These are phyloP conservation scores for Coniella lustricola DNA, from an alignment of 2,329 filamentous ascomycete species.

Conservation along the genomic window DNA sequence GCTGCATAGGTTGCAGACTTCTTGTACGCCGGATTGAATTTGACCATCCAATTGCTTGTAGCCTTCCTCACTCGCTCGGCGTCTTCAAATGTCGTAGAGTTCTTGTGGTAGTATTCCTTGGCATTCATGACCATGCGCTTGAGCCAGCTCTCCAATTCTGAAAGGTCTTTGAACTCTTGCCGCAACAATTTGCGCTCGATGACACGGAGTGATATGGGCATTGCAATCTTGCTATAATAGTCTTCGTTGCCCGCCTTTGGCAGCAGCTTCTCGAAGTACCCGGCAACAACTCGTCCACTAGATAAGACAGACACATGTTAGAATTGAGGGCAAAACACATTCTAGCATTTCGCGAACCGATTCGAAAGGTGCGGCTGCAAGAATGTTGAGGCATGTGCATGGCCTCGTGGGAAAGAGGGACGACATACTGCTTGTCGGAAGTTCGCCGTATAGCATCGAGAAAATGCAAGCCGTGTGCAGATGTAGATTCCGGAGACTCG, in stretches of 20 bases:
- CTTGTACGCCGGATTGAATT: conserved; percentile 77
- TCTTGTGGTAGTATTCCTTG: conserved; percentile 73
- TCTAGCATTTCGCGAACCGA: conserved; percentile 8
- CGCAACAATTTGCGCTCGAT: conserved; percentile 69
- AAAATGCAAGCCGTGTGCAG: conserved; percentile 64
- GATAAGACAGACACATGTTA: conserved; percentile 16
- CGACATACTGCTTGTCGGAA: conserved; percentile 70
- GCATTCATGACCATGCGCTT: conserved; percentile 85
- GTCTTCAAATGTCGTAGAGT: conserved; percentile 69
- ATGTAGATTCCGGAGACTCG: conserved; percentile 63
- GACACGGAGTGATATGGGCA: conserved; percentile 71
- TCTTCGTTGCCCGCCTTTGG: conserved; percentile 57
- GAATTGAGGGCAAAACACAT: conserved; percentile 6
- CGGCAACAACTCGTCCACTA: conserved; percentile 67
- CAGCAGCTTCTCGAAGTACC: conserved; percentile 67
- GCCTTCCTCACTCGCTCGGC: conserved; percentile 82
- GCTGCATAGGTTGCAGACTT: conserved; percentile 59
- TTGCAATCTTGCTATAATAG: conserved; percentile 70
- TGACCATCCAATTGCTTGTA: conserved; percentile 80
- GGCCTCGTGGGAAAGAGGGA: background rate
- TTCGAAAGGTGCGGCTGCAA: too few relatives aligned
- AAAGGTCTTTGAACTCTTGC: conserved; percentile 61
- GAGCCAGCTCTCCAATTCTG: conserved; percentile 73
- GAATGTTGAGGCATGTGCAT: background rate
- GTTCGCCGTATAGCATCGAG: conserved; percentile 69